Conservation (phyloP, 805 yeast genomes). For the Candida easanensis region DNA sequence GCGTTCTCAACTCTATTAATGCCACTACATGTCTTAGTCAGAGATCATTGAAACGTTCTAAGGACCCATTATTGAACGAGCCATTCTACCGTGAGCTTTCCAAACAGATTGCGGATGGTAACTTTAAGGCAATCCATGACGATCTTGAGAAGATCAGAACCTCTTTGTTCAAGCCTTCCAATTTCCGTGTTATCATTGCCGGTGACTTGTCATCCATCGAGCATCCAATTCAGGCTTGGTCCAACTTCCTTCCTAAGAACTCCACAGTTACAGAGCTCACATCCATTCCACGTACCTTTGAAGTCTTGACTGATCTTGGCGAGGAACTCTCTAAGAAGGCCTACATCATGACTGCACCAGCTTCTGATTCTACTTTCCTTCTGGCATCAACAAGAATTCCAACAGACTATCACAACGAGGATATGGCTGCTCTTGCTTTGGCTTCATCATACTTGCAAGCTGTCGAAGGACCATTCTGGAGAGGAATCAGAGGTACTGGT, state of each 20-base stretch:
- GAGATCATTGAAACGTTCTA: conserved; percentile 64
- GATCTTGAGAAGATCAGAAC: conserved; percentile 52
- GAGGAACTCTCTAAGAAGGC: conserved; percentile 50
- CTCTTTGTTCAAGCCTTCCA: conserved; percentile 52
- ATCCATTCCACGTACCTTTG: conserved; percentile 50
- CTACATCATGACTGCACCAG: conserved; percentile 68
- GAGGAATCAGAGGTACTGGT: conserved; percentile 93
- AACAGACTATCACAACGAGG: conserved; percentile 49
- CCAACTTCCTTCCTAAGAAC: conserved; percentile 23
- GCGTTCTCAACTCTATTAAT: conserved; percentile 64
- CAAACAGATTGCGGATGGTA: conserved; percentile 51
- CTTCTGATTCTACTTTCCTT: conserved; percentile 78
- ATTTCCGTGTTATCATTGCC: conserved; percentile 62
- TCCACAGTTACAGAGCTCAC: conserved; percentile 16
- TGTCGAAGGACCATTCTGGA: conserved; percentile 97
- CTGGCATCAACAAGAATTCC: conserved; percentile 60
- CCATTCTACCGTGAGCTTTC: conserved; percentile 46
- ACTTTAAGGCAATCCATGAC: conserved; percentile 42
- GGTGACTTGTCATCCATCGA: conserved; percentile 61
- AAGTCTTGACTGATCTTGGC: conserved; percentile 58
- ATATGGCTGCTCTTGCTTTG: conserved; percentile 65
- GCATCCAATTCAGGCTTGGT: conserved; percentile 63
- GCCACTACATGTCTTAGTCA: conserved; percentile 49
- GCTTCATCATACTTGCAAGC: conserved; percentile 76
- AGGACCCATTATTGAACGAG: conserved; percentile 66